Conservation (phyloP, 2,329 filamentous ascomycete species). For the Talaromyces sp. region DNA sequence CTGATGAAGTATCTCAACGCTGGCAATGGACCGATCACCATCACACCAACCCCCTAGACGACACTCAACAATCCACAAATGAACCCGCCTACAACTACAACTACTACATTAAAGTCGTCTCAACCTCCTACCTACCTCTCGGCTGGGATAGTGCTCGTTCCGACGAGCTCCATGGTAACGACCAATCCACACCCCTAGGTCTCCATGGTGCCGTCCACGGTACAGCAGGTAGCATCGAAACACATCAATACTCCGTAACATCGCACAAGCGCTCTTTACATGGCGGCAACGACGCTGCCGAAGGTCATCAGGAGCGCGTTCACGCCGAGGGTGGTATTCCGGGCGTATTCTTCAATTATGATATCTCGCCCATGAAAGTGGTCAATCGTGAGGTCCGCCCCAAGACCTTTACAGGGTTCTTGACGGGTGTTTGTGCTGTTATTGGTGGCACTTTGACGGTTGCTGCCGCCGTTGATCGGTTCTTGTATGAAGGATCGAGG, state of each 20-base stretch:
- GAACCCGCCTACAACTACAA: constrained; percentile 93
- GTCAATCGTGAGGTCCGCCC: constrained; percentile 89
- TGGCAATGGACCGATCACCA: constrained; percentile 85
- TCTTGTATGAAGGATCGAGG: constrained; percentile 81
- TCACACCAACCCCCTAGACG: constrained; percentile 78
- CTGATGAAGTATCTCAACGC: constrained; percentile 61
- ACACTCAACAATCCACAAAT: constrained; percentile 68
- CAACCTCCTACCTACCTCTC: constrained; percentile 88
- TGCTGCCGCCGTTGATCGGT: constrained; percentile 86
- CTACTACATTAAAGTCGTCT: constrained; percentile 99
- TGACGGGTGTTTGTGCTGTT: constrained; percentile 91
- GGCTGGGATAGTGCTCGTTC: constrained; percentile 70
- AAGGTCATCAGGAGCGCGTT: constrained; percentile 87
- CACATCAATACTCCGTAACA: constrained; percentile 97
- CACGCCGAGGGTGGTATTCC: constrained; percentile 91
- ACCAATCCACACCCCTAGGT: constrained; percentile 63
- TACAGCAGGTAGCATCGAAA: constrained; percentile 80
- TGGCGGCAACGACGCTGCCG: constrained; percentile 78
- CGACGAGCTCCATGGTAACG: constrained; percentile 33
- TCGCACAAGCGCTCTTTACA: constrained; percentile 86
- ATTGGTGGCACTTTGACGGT: constrained; percentile 94
- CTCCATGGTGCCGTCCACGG: constrained; percentile 63
- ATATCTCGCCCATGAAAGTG: constrained; percentile 99
- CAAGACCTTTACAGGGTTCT: constrained; percentile 87
- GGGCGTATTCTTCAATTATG: constrained; percentile 97